Evolutionary conservation across 495 filamentous ascomycete genomes (phyloP), one percentile per base, ranked within the genome.

Genomic region (Neurospora sp.): DNA sequence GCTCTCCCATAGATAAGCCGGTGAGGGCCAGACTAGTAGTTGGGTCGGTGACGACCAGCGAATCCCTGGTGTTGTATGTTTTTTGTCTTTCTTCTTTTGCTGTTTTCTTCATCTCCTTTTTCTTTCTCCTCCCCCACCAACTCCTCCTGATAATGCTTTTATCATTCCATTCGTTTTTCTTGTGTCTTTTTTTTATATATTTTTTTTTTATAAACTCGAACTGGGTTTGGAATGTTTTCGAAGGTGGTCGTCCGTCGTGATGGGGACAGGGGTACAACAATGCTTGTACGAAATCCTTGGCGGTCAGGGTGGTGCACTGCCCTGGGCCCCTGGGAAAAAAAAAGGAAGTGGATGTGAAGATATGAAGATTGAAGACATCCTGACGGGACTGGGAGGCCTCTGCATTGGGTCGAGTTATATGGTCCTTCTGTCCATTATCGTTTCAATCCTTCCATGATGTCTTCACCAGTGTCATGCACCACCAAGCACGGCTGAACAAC

Each of bases 1-100:
- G 84, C 83, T 85, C 84, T 83, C 81, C 83, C 84, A 79, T 84
- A 82, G 80, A 81, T 78, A 83, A 83, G 77, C 80, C 42, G 3
- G 42, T 44, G 42, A 44, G 42, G 42, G 42, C 42, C 18, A 44
- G 42, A 44, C 42, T 44, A 44, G 42, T n/a, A 44, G 42, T 44
- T 44, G 42, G 42, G 42, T 44, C 18, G 42, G 42, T 44, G 18
- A 46, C 42, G 42, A 46, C 42, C 42, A 46, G 42, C 18, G 18
- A 46, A 46, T 46, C 18, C 42, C 42, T 46, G 42, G 18, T 46
- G 42, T 46, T 46, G 42, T n/a, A 46, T 46, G 42, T 46, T 7
- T 42, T 7, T 46, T 31, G n/a, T n/a, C n/a, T n/a, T n/a, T n/a
- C n/a, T n/a, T n/a, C n/a, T n/a, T n/a, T n/a, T n/a, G n/a, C n/a